These are phyloP conservation scores for Globisporangium viniferum DNA, from an alignment of 352 stramenopile genomes.

Conservation along the genomic window DNA sequence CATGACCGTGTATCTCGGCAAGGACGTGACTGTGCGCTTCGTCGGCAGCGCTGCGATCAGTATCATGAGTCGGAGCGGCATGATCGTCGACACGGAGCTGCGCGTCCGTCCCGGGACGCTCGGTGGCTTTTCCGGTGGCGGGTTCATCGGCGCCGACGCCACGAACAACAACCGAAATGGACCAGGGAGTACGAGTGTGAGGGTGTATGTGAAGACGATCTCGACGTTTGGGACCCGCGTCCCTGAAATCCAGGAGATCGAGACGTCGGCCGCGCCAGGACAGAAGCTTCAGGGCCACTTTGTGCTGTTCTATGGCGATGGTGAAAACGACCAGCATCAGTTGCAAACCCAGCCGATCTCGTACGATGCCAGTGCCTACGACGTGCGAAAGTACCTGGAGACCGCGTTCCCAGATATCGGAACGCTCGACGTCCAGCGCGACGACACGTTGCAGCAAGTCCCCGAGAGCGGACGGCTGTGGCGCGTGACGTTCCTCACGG, in stretches of 20 bases:
- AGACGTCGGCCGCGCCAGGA: constrained; percentile 64
- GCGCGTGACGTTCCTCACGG: constrained; percentile 89
- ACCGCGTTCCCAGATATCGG: constrained; percentile 49
- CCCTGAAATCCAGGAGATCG: constrained; percentile 90
- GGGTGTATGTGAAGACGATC: constrained; percentile 92
- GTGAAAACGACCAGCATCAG: constrained; percentile 1
- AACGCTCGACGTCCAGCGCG: constrained; percentile 43
- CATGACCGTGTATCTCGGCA: constrained; percentile 90
- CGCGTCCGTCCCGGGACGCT: constrained; percentile 81
- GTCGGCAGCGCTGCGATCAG: constrained; percentile 84
- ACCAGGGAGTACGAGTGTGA: constrained; percentile 85
- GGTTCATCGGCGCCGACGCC: constrained; percentile 60
- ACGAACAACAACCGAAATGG: constrained; percentile 92
- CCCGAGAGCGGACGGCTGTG: constrained; percentile 75
- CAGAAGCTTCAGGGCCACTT: constrained; percentile 90
- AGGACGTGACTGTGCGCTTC: constrained; percentile 80
- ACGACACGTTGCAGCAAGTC: constrained; percentile 51
- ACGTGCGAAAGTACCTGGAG: constrained; percentile 55
- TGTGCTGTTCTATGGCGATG: constrained; percentile 35
- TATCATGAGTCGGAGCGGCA: constrained; percentile 89
- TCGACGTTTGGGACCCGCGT: constrained; percentile 84
- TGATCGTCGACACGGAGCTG: constrained; percentile 90
- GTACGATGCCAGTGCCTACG: constrained; percentile 69
- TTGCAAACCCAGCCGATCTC: constrained; percentile 46
- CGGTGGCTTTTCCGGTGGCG: constrained; percentile 91